Conservation (phyloP, 2,329 filamentous ascomycete species). For the Ophiostoma perfectum region DNA sequence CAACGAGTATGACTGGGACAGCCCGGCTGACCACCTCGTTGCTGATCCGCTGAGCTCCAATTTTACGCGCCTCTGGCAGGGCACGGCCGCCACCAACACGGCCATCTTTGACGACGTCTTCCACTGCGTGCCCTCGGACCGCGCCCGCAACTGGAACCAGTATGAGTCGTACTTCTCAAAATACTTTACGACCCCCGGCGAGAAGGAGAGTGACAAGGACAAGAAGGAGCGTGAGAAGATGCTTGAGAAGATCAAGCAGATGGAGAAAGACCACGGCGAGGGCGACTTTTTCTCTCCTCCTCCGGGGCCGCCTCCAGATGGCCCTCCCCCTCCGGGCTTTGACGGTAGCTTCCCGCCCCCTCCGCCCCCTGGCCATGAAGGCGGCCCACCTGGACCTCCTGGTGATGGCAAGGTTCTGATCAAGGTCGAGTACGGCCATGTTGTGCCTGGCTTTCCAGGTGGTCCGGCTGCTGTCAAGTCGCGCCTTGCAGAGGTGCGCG, state of each 20-base stretch:
- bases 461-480: constrained; percentile 67
- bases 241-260: constrained; percentile 9
- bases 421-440: constrained; percentile 78
- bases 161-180: constrained; percentile 66
- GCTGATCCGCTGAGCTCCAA: constrained; percentile 64
- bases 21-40: constrained; percentile 62
- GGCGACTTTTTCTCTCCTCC: background rate
- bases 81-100: constrained; percentile 70
- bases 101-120: constrained; percentile 76
- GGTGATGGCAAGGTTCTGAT: constrained; percentile 29
- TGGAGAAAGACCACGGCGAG: constrained; percentile 7
- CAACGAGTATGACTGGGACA: constrained; percentile 70
- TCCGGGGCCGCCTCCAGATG: no score
- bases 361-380: background rate
- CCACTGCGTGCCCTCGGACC: constrained; percentile 68
- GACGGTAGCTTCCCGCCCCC: constrained; percentile 1
- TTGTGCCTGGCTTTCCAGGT: constrained; percentile 70
- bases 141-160: constrained; percentile 63
- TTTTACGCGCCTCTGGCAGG: constrained; percentile 67
- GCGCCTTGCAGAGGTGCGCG: constrained; percentile 59
- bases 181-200: constrained; percentile 57
- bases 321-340: background rate
- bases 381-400: constrained; percentile 31
- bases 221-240: constrained; percentile 38
- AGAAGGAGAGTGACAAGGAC: constrained; percentile 37